Evolutionary conservation across 2,329 filamentous ascomycete genomes (phyloP), one percentile per base, ranked within the genome.

Genomic region (Sporothrix dimorphospora): DNA sequence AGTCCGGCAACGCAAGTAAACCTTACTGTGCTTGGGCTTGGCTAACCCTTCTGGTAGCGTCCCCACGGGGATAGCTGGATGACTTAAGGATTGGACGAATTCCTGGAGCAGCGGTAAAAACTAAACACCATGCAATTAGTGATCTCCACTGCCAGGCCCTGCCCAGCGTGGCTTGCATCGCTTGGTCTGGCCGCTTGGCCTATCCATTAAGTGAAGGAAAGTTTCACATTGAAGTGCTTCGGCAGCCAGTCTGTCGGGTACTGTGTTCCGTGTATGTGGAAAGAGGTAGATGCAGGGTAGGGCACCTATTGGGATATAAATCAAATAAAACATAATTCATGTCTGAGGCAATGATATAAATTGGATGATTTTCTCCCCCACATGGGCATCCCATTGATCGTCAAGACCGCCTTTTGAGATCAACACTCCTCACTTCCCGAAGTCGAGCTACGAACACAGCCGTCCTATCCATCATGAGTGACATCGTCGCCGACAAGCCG

Each of bases 401-500:
- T 30, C 24, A 55, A 16, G 4, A 11, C 53, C 14, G 3, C 9
- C 53, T 34, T 34, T 34, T 19, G 24, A 30, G 11, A 55, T 14
- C 11, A 30, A 16, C 55, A 38, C 16, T 61, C 30, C 8, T 6
- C 9, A 12, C 19, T 40, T 5, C 30, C 1, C 1, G n/a, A 14
- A 19, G 14, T 40, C 6, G 34, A 30, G 24, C 4, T 16, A 38
- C 16, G 6, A 38, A 19, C 6, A 4, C 6, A 38, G 0, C 6
- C 16, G 3, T 14, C 38, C 11, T 30, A 30, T 11, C 4, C 38
- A 47, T 9, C 21, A 66, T 66, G 42, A 67, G 63, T 40, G 38
- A 63, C 59, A 63, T 45, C 24, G 59, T 63, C 59, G 59, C 38
- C n/a, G 55, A 61, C 9, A 61, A 61, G 55, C 55, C 55, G 16